Evolutionary conservation across 371 early-diverging fungal genomes (phyloP).

Genomic region (Choanephora cucurbitarum): DNA sequence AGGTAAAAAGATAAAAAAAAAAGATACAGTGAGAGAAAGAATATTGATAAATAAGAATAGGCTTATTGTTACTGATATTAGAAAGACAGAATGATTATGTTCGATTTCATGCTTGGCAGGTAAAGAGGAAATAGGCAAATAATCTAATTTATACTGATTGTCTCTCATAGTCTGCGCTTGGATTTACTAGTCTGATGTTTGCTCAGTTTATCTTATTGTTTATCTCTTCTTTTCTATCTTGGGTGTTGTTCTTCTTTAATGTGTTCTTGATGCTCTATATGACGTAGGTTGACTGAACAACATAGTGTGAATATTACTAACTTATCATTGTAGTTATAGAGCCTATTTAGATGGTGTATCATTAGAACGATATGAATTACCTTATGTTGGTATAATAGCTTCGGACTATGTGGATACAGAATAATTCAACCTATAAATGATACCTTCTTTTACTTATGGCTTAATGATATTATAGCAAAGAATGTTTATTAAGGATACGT

Average conservation of each 20-base stretch:
- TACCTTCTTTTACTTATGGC: background rate
- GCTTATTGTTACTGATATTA: conserved; percentile 69
- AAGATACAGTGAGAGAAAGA: too few species aligned
- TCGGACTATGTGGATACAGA: conserved; percentile 66
- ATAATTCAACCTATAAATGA: conserved; percentile 29
- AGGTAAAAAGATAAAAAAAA: too few species aligned
- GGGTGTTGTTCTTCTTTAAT: conserved; percentile 56
- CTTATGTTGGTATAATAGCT: conserved; percentile 62
- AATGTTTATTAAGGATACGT: too few species aligned
- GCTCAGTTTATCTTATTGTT: conserved; percentile 51
- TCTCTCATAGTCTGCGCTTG: conserved; percentile 40
- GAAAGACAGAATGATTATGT: conserved; percentile 84
- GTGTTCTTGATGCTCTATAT: conserved; percentile 49
- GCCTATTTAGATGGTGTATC: conserved; percentile 68
- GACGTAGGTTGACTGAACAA: conserved; percentile 32
- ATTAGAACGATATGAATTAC: conserved; percentile 61
- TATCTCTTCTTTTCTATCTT: conserved; percentile 55
- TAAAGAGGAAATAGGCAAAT: conserved; percentile 19
- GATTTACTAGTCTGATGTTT: conserved; percentile 43
- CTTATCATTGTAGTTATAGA: conserved; percentile 42
- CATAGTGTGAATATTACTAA: background rate
- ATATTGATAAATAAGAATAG: too few species aligned
- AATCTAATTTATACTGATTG: background rate
- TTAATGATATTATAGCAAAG: too few species aligned
- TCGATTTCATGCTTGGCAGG: conserved; percentile 89